phyloP scores from a whole-genome alignment of 73 alveolate genomes.

The Paramecium pentaurelia region DNA sequence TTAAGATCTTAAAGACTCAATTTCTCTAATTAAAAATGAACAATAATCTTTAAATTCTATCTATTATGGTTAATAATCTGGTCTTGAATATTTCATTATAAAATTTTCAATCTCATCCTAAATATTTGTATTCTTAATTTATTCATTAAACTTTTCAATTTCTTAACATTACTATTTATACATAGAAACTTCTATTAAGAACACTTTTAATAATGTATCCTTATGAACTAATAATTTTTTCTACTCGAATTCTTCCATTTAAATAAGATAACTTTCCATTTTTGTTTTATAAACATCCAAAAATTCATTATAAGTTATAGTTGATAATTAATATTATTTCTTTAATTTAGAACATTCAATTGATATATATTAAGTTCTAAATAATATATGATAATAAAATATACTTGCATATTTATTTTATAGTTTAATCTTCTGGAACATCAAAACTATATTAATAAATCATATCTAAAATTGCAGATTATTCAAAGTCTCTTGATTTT shows the following conservation, averaged over 20 bases:
- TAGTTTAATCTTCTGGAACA: background rate
- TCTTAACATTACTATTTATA: background rate
- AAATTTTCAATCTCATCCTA: background rate
- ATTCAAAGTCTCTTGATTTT: background rate
- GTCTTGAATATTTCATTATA: background rate
- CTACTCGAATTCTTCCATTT: background rate
- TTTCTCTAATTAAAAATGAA: background rate
- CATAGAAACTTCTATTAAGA: background rate
- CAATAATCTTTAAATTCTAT: background rate
- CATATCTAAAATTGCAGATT: background rate
- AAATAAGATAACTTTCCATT: background rate
- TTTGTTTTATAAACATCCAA: conserved; percentile 10
- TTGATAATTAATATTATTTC: background rate
- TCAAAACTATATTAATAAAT: background rate
- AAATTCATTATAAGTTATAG: background rate
- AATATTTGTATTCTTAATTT: background rate
- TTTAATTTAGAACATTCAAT: background rate
- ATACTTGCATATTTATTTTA: background rate
- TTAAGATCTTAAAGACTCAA: background rate
- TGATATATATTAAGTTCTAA: background rate
- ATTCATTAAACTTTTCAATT: background rate
- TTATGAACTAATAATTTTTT: background rate
- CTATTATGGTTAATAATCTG: background rate
- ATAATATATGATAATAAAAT: background rate
- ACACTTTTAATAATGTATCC: conserved; percentile 10